Percentiles rank a stretch among this genome's conserved stretches.
Conservation (phyloP, 1,284 basidiomycete species). For the Sanghuangporus weigelae region DNA sequence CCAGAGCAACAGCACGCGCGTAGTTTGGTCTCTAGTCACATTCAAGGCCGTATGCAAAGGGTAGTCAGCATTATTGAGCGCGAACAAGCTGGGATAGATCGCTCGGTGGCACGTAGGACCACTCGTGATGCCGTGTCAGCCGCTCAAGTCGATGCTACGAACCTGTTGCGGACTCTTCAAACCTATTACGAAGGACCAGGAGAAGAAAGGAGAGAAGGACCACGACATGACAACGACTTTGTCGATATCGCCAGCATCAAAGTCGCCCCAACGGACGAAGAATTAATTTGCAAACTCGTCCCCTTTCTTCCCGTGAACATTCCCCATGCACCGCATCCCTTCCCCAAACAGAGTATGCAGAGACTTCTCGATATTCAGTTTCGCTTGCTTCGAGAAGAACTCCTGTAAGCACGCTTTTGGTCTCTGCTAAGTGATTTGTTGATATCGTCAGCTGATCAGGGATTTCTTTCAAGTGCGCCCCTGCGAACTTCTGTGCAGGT, state of each 20-base stretch:
- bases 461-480: conserved; percentile 23
- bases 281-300: conserved; percentile 40
- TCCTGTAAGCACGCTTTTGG: conserved; percentile 39
- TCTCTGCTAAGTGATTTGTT: neutral
- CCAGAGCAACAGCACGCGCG: conserved; percentile 24
- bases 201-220: conserved; percentile 39
- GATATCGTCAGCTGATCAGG: neutral
- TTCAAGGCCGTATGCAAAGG: conserved; percentile 37
- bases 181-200: conserved; percentile 53
- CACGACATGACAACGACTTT: conserved; percentile 64
- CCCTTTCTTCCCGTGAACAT: conserved; percentile 58
- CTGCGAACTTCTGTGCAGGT: conserved; percentile 30
- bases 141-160: neutral
- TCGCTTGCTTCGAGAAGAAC: conserved; percentile 62
- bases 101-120: neutral
- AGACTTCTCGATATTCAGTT: conserved; percentile 66
- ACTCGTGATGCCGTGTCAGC: neutral
- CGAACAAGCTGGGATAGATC: conserved; percentile 24
- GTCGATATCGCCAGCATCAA: conserved; percentile 50
- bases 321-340: conserved; percentile 54
- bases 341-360: conserved; percentile 49
- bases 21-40: conserved; percentile 32
- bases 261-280: conserved; percentile 58
- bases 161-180: conserved; percentile 33
- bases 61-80: conserved; percentile 42